phyloP scores from a whole-genome alignment of 2,329 filamentous ascomycete species.

The Hymenoscyphus fraxineus region DNA sequence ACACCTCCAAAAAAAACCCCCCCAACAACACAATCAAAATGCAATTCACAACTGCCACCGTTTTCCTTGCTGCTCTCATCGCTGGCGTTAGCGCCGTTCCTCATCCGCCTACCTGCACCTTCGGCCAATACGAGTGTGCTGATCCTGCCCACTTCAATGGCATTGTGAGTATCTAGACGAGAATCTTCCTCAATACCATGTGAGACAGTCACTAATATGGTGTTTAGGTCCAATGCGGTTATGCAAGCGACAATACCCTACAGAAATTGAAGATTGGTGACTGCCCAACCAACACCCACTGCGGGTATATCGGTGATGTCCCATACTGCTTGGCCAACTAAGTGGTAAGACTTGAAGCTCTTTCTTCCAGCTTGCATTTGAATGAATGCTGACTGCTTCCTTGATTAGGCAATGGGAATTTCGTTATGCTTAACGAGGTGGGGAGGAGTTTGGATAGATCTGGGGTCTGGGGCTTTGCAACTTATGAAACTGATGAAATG shows the following conservation, averaged over 20 bases:
- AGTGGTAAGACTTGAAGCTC: neutral
- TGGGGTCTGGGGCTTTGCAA: no score
- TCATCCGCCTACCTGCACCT: neutral
- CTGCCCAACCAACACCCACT: neutral
- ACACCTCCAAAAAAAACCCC: neutral
- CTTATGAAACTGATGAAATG: no score
- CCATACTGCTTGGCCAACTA: conserved; percentile 5
- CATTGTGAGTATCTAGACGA: neutral
- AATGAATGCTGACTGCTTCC: neutral
- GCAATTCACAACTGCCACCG: neutral
- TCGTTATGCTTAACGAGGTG: neutral
- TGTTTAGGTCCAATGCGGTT: neutral
- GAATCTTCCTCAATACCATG: neutral
- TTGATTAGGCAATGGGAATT: neutral
- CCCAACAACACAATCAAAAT: neutral
- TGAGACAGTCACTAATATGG: neutral
- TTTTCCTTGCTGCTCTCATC: neutral
- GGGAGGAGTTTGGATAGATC: neutral
- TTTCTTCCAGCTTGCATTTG: neutral
- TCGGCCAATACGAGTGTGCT: neutral
- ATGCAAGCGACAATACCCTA: neutral
- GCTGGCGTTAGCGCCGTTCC: neutral
- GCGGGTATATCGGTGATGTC: neutral
- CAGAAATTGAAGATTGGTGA: neutral
- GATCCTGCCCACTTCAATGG: neutral